Evolutionary conservation across 805 yeast genomes (phyloP), one percentile per base, ranked within the genome.

Genomic region (Yamadazyma ubonensis): DNA sequence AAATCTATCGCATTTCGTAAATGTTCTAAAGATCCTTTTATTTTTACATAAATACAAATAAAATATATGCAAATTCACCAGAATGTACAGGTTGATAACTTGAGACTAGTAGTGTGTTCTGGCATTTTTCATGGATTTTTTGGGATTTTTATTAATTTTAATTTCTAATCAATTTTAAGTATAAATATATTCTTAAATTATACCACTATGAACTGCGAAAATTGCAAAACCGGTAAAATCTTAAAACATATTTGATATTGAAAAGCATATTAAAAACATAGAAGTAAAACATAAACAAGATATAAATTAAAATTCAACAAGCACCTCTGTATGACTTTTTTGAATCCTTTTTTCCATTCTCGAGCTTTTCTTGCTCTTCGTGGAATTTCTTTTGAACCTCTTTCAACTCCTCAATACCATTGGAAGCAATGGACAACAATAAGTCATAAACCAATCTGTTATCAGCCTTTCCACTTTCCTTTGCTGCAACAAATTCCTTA

Each of bases 371-470:
- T 9, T 51, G 54, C 9, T 47, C 51, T 12, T 42, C 44, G 29
- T 58, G 58, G 35, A 52, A 44, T 31, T 50, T 40, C 20, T 53
- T 48, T 41, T 62, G 60, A 11, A 37, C 42, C 23, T 48, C 41
- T 44, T 58, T 59, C 28, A 52, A 51, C 52, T 67, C 69, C 38
- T 64, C 71, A 42, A 70, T 70, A 21, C 81, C 85, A 40, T 74
- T 78, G 39, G 76, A 73, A 11, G 84, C 79, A 55, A 80, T 70
- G 14, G 80, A 62, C 32, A 71, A 55, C 44, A 80, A 62, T 60
- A 79, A 65, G 29, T 72, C 65, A 55, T 76, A 75, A 36, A 75
- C 59, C 46, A 73, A 48, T 23, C 51, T 48, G 16, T 59, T 63
- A 10, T 61, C 59, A 12, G 55, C 61, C 31, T 55, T 57, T 35